Base-by-base conservation (phyloP, 768 basidiomycete species). In the Lentinula detonsa region DNA sequence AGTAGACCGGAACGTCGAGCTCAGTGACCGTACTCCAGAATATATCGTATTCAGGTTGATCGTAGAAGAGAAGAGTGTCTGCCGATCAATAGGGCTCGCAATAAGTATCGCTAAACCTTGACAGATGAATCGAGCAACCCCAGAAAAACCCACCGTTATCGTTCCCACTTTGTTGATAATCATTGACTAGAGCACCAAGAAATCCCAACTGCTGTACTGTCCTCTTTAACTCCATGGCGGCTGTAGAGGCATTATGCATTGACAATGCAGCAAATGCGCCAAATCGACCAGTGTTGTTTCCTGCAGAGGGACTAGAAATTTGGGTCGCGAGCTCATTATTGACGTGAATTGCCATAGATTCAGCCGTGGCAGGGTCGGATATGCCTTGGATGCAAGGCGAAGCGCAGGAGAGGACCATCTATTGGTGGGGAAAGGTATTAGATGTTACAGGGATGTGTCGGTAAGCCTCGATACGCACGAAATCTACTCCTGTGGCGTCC, bases 161-260 rank as follows among this genome's bases (percentile, higher is more conserved):
- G 18, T 31, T 13, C 23, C 77, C 77, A 3, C 76, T 74, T 61
- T 78, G 74, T 53, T 79, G 78, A 65, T 74, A 80, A 59, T 80
- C 77, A 55, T 80, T 80, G n/a, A 78, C 31, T 59, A 80, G 60
- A 8, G 73, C 77, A 4, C 77, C 78, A n/a, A 78, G 61, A 33
- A 78, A 74, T 15, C 78, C 78, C 0, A 79, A 70, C 42, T 78
- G 72, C 7, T 68, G 64, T 5, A 79, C 74, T 1, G 77, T 59
- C 34, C 78, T 73, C 7, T 71, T 71, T 18, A 80, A 65, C 50
- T 80, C 78, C 28, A 69, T 65, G 4, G 72, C 75, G 3, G 78
- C 78, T 16, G 64, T 65, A 2, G 74, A 72, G 16, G 78, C 76
- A 57, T 80, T 75, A 48, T 79, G 76, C 78, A 80, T 80, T 5